Percentiles rank a stretch among this genome's conserved stretches.
Conservation (phyloP, 139 green algal species). For the Dunaliella primolecta region DNA sequence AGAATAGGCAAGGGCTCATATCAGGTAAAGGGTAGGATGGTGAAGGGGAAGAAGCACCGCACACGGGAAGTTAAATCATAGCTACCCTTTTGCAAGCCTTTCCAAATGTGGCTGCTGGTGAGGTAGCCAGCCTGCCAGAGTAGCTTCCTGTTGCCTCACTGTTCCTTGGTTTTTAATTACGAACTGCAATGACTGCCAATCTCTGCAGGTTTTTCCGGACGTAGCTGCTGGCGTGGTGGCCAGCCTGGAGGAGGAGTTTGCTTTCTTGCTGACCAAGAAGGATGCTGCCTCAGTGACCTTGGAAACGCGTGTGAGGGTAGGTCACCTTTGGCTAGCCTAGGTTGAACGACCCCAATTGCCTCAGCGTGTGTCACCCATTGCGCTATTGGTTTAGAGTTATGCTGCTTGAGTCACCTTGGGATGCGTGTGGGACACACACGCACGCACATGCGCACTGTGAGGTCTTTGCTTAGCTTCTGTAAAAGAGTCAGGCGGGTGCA, state of each 20-base stretch:
- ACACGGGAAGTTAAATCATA: too few relatives aligned
- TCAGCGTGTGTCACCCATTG: neutral
- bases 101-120: neutral
- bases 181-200: too few relatives aligned
- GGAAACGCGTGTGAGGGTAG: neutral
- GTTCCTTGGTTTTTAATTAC: too few relatives aligned
- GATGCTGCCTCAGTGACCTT: slow-evolving; percentile 32
- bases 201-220: slow-evolving; percentile 72
- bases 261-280: slow-evolving; percentile 60
- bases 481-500: too few relatives aligned
- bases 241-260: slow-evolving; percentile 78
- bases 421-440: slow-evolving; percentile 54
- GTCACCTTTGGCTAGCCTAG: neutral
- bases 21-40: too few relatives aligned
- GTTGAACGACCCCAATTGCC: neutral
- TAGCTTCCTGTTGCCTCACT: too few relatives aligned
- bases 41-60: too few relatives aligned
- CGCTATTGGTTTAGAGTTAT: neutral
- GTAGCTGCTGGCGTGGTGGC: slow-evolving; percentile 54
- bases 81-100: neutral
- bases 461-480: too few relatives aligned
- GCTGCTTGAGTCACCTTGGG: slow-evolving; percentile 12
- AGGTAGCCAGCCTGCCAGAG: neutral
- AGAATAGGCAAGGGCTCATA: too few relatives aligned
- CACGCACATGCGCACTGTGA: neutral